Conservation (phyloP, 2,329 filamentous ascomycete species). For the Fusarium tupiense region DNA sequence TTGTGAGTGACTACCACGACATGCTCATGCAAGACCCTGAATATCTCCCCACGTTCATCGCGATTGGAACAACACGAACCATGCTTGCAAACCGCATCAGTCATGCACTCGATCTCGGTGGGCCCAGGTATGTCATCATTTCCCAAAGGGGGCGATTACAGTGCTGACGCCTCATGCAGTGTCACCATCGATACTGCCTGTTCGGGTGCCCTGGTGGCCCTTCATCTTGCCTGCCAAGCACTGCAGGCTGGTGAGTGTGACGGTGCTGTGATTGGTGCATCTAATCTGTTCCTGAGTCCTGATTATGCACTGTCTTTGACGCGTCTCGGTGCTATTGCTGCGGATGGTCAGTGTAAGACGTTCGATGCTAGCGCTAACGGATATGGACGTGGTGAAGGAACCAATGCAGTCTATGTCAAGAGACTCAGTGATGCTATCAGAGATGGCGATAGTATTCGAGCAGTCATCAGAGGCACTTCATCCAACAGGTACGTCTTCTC, state of each 20-base stretch:
- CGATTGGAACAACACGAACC: conserved; percentile 40
- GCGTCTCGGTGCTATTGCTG: conserved; percentile 39
- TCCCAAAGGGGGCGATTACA: neutral
- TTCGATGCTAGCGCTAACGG: conserved; percentile 60
- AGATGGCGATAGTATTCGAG: conserved; percentile 62
- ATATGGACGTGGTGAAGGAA: conserved; percentile 68
- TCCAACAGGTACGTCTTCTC: conserved; percentile 51
- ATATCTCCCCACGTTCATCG: conserved; percentile 40
- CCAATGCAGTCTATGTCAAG: conserved; percentile 64
- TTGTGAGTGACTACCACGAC: conserved; percentile 38
- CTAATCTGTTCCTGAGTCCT: conserved; percentile 43
- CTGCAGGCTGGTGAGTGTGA: conserved; percentile 46
- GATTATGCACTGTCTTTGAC: conserved; percentile 41
- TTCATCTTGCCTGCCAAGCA: conserved; percentile 53
- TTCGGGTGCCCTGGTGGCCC: conserved; percentile 54
- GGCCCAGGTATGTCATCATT: conserved; percentile 32
- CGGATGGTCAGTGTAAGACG: conserved; percentile 52
- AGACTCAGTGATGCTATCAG: conserved; percentile 60
- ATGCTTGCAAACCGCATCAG: conserved; percentile 42
- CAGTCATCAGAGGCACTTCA: conserved; percentile 58
- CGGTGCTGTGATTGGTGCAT: conserved; percentile 48
- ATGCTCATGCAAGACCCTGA: conserved; percentile 41
- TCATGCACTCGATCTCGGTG: conserved; percentile 39
- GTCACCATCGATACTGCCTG: conserved; percentile 59
- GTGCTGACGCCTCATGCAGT: conserved; percentile 40